These are phyloP conservation scores for Graphiopsis chlorocephala DNA, from an alignment of 2,329 filamentous ascomycete species.

Conservation along the genomic window DNA sequence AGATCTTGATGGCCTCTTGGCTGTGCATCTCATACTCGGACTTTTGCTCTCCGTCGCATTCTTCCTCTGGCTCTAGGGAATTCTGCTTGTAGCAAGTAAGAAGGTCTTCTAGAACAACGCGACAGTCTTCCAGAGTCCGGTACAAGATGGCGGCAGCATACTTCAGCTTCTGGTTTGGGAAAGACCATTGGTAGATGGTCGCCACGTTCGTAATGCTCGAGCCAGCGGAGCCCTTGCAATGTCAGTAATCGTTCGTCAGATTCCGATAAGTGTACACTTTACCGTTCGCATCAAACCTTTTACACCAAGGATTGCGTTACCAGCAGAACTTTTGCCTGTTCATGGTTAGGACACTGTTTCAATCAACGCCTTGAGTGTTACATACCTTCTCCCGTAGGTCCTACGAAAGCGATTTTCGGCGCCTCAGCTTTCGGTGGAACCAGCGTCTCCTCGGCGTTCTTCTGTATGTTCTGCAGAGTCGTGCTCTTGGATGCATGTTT, in stretches of 20 bases:
- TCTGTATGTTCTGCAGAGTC: not conserved
- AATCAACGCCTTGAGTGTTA: no score
- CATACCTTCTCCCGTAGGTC: not conserved
- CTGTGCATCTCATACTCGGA: conserved; percentile 1
- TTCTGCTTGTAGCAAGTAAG: conserved; percentile 16
- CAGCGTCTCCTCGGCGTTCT: not conserved
- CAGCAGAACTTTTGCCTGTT: conserved; percentile 27
- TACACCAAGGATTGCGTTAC: conserved; percentile 25
- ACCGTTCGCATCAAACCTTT: conserved; percentile 21
- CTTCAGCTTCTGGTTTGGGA: conserved; percentile 12
- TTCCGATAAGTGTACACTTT: not conserved
- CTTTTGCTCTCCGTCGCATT: conserved; percentile 18
- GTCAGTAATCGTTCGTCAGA: no score
- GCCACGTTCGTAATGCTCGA: conserved; percentile 21
- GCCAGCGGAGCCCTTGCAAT: conserved; percentile 16
- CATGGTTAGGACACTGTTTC: no score
- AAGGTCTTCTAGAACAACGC: conserved; percentile 15
- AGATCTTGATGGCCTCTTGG: not conserved
- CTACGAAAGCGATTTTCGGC: not conserved
- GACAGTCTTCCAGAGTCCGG: conserved; percentile 15
- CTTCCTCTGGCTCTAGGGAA: conserved; percentile 18
- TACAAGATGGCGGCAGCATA: conserved; percentile 23
- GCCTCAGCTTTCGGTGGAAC: not conserved
- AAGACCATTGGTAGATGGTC: conserved; percentile 17
- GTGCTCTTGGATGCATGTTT: not conserved